Evolutionary conservation across 352 stramenopile species (phyloP), one percentile per base, ranked within the genome.

Genomic region (Pythium angustatum): DNA sequence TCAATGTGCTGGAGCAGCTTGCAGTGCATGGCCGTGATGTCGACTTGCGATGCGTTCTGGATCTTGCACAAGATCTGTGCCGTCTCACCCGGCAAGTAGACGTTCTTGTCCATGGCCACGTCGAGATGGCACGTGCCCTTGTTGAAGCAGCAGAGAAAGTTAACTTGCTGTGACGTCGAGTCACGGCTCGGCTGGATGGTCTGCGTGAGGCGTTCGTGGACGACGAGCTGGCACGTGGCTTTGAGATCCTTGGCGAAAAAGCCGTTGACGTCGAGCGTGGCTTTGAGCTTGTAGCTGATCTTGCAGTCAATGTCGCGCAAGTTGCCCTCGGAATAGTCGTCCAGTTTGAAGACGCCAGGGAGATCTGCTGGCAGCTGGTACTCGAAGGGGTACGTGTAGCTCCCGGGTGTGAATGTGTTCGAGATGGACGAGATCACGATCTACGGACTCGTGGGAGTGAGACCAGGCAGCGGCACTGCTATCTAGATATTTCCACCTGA

Each of bases 231-330:
- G 26, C 53, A 56, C 2, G 49, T 70, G 38, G 61, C 56, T 43
- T 78, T 78, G 60, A 78, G 64, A 28, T 78, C 71, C 30, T 57
- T 68, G 19, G 69, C 63, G 14, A 78, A 68, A 51, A 78, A 64
- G 5, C 71, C 71, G 24, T 68, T 51, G 22, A 78, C 56, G 45
- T 73, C 64, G 17, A 78, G 52, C 9, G 71, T 74, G 17, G 67
- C 71, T 24, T 78, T 78, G 63, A 78, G 62, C 17, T 67, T 73
- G 60, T 78, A 78, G 40, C 65, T 67, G 57, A 78, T 78, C 51
- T 69, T 68, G 30, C 63, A 69, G 2, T 31, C 54, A 4, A 72
- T 17, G 9, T 68, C 28, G 15, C 61, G 43, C 6, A 77, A 36
- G 36, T 30, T 31, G 2, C 24, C 45, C 19, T 61, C 54, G 11